Evolutionary conservation across 148 eudicot genomes (phyloP).

Genomic region (Rhododendron griersonianum): DNA sequence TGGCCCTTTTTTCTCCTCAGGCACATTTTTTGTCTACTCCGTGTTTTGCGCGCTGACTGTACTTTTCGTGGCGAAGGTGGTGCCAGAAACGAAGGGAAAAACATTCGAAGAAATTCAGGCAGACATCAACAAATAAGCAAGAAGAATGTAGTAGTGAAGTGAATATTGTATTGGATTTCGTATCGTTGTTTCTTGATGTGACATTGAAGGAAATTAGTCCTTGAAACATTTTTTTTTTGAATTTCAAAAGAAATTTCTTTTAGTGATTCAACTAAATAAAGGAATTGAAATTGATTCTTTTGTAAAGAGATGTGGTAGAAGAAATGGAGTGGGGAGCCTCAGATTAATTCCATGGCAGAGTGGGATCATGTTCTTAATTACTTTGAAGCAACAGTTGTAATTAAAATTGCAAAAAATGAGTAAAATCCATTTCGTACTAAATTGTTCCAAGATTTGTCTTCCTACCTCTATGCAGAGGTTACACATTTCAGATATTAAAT

Average conservation of each 20-base stretch:
- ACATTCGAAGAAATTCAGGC: constrained; percentile 68
- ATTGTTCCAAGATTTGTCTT: not conserved
- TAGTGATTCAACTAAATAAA: too few relatives aligned
- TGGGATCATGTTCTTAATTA: not conserved
- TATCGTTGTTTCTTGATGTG: not conserved
- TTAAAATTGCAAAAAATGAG: too few relatives aligned
- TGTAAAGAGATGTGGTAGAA: not conserved
- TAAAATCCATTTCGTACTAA: too few relatives aligned
- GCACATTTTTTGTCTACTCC: constrained; percentile 56
- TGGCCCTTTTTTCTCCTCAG: constrained; percentile 20
- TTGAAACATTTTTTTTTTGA: too few relatives aligned
- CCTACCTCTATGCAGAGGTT: not conserved
- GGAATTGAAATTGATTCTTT: not conserved
- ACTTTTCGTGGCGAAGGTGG: constrained; percentile 56
- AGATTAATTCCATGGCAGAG: not conserved
- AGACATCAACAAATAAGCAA: constrained; percentile 24
- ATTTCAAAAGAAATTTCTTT: too few relatives aligned
- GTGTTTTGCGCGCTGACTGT: constrained; percentile 37
- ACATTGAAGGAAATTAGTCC: not conserved
- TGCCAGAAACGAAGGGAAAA: constrained; percentile 81
- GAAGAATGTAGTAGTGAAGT: not conserved
- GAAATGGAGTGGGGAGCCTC: not conserved
- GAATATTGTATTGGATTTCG: not conserved
- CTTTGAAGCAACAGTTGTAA: not conserved
- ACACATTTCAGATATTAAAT: not conserved